Percentiles rank a stretch among this genome's conserved stretches.
Evolutionary conservation across 306 rosid genomes (phyloP).

Genomic region (Castanea sativa): DNA sequence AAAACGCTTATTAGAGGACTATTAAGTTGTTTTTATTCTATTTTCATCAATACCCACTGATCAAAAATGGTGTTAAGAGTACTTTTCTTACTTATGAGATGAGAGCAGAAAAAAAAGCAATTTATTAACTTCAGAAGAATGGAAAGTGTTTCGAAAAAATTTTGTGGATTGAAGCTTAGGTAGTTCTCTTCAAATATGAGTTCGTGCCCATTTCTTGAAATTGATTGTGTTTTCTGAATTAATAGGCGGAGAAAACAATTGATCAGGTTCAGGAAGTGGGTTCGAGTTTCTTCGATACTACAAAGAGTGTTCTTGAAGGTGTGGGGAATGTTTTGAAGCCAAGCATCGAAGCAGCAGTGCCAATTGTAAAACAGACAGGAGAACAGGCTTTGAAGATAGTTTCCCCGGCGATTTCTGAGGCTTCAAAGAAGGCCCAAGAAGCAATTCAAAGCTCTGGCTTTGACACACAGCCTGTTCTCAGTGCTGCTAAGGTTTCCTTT

Average conservation of each 20-base stretch:
- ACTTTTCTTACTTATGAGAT: background rate
- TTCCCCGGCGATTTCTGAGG: slow-evolving; percentile 80
- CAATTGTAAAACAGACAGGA: slow-evolving; percentile 69
- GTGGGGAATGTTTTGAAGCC: slow-evolving; percentile 67
- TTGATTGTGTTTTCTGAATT: background rate
- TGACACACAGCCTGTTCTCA: slow-evolving; percentile 59
- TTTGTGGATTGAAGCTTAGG: background rate
- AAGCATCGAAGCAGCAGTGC: slow-evolving; percentile 65
- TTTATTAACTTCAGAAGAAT: background rate
- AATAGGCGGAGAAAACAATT: slow-evolving; percentile 76
- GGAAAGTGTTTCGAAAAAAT: background rate
- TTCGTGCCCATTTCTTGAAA: slow-evolving; percentile 12
- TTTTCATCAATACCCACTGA: background rate
- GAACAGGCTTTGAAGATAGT: slow-evolving; percentile 72
- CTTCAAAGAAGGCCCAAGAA: slow-evolving; percentile 75
- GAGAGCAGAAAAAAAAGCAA: background rate
- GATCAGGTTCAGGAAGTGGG: slow-evolving; percentile 77
- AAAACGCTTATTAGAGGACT: background rate
- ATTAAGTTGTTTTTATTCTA: background rate
- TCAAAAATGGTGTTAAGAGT: background rate
- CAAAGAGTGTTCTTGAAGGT: slow-evolving; percentile 44
- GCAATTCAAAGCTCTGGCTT: slow-evolving; percentile 71
- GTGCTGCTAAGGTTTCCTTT: slow-evolving; percentile 71
- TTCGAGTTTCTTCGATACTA: slow-evolving; percentile 48
- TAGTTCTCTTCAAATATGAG: background rate